Percentiles rank a stretch among this genome's conserved stretches.
Evolutionary conservation across 345 rosid genomes (phyloP).

Genomic region (Triadica sebifera): DNA sequence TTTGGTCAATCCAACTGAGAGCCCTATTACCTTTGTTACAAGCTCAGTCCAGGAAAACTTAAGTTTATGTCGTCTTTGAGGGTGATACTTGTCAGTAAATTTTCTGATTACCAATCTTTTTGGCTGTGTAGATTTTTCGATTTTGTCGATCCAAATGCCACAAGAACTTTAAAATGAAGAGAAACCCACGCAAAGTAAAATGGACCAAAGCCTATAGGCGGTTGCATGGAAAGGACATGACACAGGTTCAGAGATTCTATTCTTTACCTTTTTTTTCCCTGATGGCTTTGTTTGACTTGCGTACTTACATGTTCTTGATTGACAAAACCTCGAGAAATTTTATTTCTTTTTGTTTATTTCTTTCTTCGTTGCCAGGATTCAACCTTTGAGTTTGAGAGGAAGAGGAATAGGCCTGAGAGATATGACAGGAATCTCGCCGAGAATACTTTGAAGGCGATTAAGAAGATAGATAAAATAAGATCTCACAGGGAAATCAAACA

Average conservation of each 20-base stretch:
- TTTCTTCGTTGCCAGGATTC: conserved; percentile 45
- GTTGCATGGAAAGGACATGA: conserved; percentile 88
- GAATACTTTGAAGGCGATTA: conserved; percentile 69
- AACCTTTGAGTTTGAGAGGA: conserved; percentile 94
- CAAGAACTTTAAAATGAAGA: conserved; percentile 97
- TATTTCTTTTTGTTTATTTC: background rate
- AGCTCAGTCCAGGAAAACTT: background rate
- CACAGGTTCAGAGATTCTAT: conserved; percentile 50
- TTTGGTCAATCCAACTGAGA: background rate
- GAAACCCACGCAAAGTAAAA: conserved; percentile 92
- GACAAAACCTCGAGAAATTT: background rate
- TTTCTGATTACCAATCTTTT: background rate
- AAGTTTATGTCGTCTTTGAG: too few relatives aligned
- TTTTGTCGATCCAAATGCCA: conserved; percentile 92
- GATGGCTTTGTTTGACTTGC: background rate
- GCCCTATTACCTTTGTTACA: background rate
- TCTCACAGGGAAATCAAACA: conserved; percentile 48
- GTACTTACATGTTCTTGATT: background rate
- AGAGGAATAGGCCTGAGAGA: conserved; percentile 95
- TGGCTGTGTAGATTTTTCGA: conserved; percentile 60
- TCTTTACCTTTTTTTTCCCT: background rate
- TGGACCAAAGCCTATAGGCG: conserved; percentile 95
- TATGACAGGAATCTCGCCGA: conserved; percentile 77
- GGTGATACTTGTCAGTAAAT: too few relatives aligned
- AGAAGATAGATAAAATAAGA: conserved; percentile 81